Evolutionary conservation across 2,329 filamentous ascomycete species (phyloP).

Genomic region (Penicillium sp.): DNA sequence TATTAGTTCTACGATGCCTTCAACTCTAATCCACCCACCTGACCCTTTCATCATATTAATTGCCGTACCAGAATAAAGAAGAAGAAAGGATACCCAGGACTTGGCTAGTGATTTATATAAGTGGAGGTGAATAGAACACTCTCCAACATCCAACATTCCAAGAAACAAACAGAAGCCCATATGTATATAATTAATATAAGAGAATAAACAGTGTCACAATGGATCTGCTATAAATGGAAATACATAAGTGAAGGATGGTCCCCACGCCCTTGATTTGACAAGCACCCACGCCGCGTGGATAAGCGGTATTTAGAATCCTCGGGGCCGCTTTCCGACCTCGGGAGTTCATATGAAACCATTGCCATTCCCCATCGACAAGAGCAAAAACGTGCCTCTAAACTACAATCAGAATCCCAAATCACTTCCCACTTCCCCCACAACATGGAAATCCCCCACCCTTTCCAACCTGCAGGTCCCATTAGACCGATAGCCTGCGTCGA

Average conservation of each 20-base stretch:
- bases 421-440: background rate
- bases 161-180: background rate
- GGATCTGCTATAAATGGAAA: background rate
- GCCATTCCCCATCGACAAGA: background rate
- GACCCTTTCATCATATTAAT: background rate
- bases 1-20: too few relatives aligned
- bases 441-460: background rate
- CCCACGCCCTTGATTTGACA: background rate
- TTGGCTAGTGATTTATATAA: background rate
- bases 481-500: slow-evolving; percentile 35
- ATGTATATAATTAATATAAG: background rate
- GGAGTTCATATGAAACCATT: background rate
- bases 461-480: slow-evolving; percentile 3
- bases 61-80: background rate
- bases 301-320: background rate
- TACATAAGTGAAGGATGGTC: background rate
- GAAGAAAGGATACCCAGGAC: background rate
- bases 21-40: background rate
- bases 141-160: background rate
- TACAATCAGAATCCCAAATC: background rate
- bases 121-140: background rate
- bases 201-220: background rate
- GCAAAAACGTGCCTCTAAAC: background rate
- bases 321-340: background rate
- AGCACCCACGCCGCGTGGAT: background rate